These are phyloP conservation scores for Termitomyces sp. DNA, from an alignment of 768 basidiomycete species.

Conservation along the genomic window DNA sequence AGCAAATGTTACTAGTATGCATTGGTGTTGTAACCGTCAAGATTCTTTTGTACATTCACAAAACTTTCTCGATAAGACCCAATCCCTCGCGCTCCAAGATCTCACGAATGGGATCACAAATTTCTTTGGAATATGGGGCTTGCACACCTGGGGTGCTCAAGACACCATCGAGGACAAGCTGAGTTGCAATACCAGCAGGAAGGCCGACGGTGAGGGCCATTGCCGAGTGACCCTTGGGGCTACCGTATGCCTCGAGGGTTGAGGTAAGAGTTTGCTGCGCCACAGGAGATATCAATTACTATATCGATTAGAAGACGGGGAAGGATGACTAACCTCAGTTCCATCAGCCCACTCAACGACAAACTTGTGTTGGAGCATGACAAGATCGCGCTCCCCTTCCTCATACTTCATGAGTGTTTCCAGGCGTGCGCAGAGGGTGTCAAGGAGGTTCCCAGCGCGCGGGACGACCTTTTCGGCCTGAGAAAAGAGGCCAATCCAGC, in stretches of 20 bases:
- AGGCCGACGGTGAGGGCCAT: conserved; percentile 93
- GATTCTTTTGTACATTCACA: neutral
- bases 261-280: conserved; percentile 80
- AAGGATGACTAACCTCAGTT: conserved; percentile 41
- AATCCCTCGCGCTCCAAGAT: conserved; percentile 72
- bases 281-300: neutral
- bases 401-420: conserved; percentile 93
- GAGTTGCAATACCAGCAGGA: conserved; percentile 91
- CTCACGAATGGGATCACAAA: conserved; percentile 71
- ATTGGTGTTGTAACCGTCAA: neutral
- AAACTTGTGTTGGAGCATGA: conserved; percentile 99
- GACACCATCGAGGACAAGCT: conserved; percentile 86
- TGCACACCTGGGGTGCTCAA: conserved; percentile 76
- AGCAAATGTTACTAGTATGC: too few species aligned
- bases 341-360: conserved; percentile 88
- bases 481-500: conserved; percentile 94
- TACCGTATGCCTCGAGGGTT: conserved; percentile 87
- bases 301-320: neutral
- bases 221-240: conserved; percentile 73
- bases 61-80: conserved; percentile 63
- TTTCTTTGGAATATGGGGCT: conserved; percentile 83
- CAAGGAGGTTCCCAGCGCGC: conserved; percentile 76
- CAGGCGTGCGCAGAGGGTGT: conserved; percentile 88
- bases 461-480: conserved; percentile 48
- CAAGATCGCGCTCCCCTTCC: conserved; percentile 87